Conservation (phyloP, 129 eudicot genomes). For the Saussurea involucrata region DNA sequence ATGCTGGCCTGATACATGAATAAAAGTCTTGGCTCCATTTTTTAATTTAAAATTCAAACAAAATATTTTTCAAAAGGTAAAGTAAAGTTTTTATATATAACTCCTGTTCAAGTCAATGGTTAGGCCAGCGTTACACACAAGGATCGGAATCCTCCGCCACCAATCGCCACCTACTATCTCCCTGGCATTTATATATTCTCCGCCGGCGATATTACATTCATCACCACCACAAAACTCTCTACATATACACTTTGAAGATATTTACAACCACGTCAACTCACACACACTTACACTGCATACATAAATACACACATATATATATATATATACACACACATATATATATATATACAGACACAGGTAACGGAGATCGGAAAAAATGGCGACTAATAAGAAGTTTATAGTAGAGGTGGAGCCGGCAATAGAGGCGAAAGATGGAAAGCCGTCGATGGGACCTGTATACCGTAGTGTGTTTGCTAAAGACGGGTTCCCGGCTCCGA, state of each 20-base stretch:
- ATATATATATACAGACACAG: background rate
- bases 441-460: slow-evolving; percentile 77
- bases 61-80: slow-evolving; percentile 3
- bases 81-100: slow-evolving; percentile 8
- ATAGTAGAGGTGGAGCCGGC: slow-evolving; percentile 75
- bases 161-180: slow-evolving; percentile 25
- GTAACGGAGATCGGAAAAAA: slow-evolving; percentile 22
- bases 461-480: slow-evolving; percentile 64
- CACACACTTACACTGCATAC: background rate
- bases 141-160: slow-evolving; percentile 26
- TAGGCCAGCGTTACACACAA: slow-evolving; percentile 14
- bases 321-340: too few relatives aligned
- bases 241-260: background rate
- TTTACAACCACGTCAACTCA: background rate
- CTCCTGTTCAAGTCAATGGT: slow-evolving; percentile 20
- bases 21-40: background rate
- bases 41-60: slow-evolving; percentile 4
- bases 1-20: too few relatives aligned
- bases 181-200: background rate
- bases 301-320: too few relatives aligned
- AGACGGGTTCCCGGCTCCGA: slow-evolving; percentile 63
- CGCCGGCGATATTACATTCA: slow-evolving; percentile 10
- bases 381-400: slow-evolving; percentile 45
- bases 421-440: slow-evolving; percentile 54
- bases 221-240: background rate